A percentile compares a stretch with the other conserved stretches of the same genome.
phyloP scores from a whole-genome alignment of 345 rosid species.

The Garcia nutans region DNA sequence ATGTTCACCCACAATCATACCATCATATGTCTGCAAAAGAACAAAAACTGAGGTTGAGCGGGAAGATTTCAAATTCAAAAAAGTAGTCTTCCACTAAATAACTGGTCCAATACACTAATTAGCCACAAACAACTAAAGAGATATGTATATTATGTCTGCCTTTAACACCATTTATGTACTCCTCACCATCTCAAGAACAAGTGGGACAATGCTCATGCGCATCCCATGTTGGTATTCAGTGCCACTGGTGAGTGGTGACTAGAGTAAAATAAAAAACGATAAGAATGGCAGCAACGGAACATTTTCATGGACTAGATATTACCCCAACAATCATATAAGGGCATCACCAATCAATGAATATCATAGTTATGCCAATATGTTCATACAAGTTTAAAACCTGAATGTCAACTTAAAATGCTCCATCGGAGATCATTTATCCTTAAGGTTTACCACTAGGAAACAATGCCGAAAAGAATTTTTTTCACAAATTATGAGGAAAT shows the following conservation, averaged over 20 bases:
- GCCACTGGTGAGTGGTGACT: neutral
- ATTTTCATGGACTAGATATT: neutral
- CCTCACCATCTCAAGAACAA: neutral
- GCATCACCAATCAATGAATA: neutral
- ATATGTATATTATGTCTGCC: neutral
- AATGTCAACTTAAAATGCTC: neutral
- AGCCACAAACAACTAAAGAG: neutral
- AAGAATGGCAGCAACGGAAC: neutral
- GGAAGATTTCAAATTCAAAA: neutral
- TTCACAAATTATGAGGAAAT: neutral
- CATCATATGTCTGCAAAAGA: conserved; percentile 82
- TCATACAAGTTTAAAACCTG: neutral
- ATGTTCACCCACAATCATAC: conserved; percentile 98
- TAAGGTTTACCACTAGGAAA: neutral
- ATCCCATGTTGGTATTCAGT: neutral
- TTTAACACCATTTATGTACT: neutral
- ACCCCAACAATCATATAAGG: neutral
- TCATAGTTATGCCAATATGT: neutral
- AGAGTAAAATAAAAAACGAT: neutral
- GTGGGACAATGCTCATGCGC: neutral
- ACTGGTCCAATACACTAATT: neutral
- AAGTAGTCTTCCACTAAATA: neutral
- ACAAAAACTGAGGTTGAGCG: conserved; percentile 15
- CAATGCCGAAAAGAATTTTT: neutral
- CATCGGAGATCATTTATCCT: neutral